Base-by-base conservation (phyloP, 2,329 filamentous ascomycete species). In the Cladosporium velox region DNA sequence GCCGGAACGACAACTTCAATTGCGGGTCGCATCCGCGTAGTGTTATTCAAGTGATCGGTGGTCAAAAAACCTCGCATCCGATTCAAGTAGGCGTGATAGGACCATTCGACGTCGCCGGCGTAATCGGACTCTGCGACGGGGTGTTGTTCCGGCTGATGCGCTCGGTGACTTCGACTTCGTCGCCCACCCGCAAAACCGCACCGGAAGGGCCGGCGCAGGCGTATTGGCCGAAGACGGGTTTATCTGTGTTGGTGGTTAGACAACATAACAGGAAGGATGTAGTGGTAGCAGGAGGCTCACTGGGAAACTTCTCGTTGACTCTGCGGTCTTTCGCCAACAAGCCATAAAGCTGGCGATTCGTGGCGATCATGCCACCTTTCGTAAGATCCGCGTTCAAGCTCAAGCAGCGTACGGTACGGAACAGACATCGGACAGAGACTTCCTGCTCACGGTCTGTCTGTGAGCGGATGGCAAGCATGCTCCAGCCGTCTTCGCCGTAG, bases 161-260 rank as follows among this genome's bases (percentile, higher is more conserved):
- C 41, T 72, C 71, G 2, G 72, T 74, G 34, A 76, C 68, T 21
- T 73, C 68, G 15, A 76, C 74, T 38, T 76, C 72, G 65, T 76
- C 74, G 35, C 73, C 74, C 6, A 76, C 73, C 1, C 74, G 70
- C 3, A 76, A 66, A 1, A 76, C 69, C 12, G 74, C 74, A 35
- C 74, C 74, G 41, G 73, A 74, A 1, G 74, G 74, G 30, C 74
- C 74, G n/a, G 74, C 74, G 59, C 74, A 76, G 18, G 74, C 74
- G 63, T 76, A 76, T 61, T 76, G 74, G n/a, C 74, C 74, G 41
- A 76, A 76, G 8, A 76, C 74, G 15, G 74, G 74, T 65, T 74
- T 75, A 51, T 76, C 73, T 75, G 55, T 12, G 30, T 11, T 0
- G 2, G 3, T 28, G 14, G 51, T 70, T 34, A 71, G 69, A 54